Percentiles rank a stretch among this genome's conserved stretches.
Evolutionary conservation across 2,329 filamentous ascomycete genomes (phyloP).

Genomic region (Metarhizium brunneum): DNA sequence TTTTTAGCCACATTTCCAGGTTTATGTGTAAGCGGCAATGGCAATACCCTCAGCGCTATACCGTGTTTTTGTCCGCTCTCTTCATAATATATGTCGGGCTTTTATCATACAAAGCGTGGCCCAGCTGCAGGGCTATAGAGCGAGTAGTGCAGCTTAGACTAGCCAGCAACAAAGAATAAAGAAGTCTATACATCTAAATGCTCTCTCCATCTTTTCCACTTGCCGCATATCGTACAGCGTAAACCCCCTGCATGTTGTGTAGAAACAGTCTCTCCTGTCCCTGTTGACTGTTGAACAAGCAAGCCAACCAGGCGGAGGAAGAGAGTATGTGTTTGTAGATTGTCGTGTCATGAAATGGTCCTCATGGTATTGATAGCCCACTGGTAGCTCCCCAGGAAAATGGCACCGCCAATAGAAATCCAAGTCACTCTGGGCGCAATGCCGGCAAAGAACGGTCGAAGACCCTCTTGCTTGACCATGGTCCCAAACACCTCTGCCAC

Average conservation of each 20-base stretch:
- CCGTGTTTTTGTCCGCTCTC: not conserved
- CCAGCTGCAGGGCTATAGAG: not conserved
- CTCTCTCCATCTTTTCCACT: not conserved
- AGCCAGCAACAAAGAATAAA: not conserved
- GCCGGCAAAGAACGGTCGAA: constrained; percentile 63
- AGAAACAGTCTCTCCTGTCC: no score
- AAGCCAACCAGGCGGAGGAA: not conserved
- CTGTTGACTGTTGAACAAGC: constrained; percentile 3
- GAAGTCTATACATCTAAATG: not conserved
- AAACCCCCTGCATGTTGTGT: no score
- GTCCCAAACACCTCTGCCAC: constrained; percentile 49
- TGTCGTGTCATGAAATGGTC: constrained; percentile 1
- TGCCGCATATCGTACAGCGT: constrained; percentile 3
- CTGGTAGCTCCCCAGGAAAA: constrained; percentile 91
- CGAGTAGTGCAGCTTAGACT: not conserved
- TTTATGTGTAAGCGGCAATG: constrained; percentile 2
- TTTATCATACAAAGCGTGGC: constrained; percentile 1
- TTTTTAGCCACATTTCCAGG: not conserved
- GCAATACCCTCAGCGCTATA: constrained; percentile 2
- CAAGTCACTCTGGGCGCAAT: constrained; percentile 78
- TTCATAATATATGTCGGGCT: not conserved
- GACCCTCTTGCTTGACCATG: constrained; percentile 56
- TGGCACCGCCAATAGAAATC: constrained; percentile 90
- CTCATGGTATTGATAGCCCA: constrained; percentile 69
- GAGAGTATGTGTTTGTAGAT: not conserved